These are phyloP conservation scores for Citrullus amarus DNA, from an alignment of 306 rosid species.

Conservation along the genomic window DNA sequence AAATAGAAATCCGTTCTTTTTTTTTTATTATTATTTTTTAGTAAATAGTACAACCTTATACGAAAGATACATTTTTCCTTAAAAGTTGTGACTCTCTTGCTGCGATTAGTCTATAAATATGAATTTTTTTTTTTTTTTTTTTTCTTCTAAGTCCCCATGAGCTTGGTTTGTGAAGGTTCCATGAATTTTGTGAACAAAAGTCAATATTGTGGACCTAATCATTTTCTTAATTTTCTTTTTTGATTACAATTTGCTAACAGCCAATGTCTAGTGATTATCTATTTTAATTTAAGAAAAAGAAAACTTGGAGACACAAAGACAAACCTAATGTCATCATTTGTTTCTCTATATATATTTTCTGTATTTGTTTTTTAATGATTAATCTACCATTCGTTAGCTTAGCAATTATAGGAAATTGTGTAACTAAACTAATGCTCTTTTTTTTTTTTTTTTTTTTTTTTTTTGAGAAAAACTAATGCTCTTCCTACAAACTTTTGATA, in stretches of 20 bases:
- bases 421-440: not conserved
- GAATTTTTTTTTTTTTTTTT: too few relatives aligned
- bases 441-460: not conserved
- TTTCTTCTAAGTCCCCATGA: not conserved
- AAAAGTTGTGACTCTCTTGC: too few relatives aligned
- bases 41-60: too few relatives aligned
- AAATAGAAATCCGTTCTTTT: too few relatives aligned
- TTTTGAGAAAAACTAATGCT: too few relatives aligned
- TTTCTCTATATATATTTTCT: not conserved
- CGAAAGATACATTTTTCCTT: too few relatives aligned
- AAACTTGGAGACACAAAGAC: not conserved
- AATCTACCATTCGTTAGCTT: too few relatives aligned
- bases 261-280: too few relatives aligned
- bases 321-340: not conserved
- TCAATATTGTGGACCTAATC: not conserved
- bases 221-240: not conserved
- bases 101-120: too few relatives aligned
- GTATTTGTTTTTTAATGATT: too few relatives aligned
- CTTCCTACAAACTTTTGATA: not conserved
- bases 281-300: too few relatives aligned
- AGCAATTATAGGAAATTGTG: not conserved
- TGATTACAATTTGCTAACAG: not conserved
- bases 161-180: not conserved
- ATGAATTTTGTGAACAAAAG: not conserved
- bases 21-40: too few relatives aligned